These are phyloP conservation scores for Dactylellina cionopaga DNA, from an alignment of 2,329 filamentous ascomycete species.

Conservation along the genomic window DNA sequence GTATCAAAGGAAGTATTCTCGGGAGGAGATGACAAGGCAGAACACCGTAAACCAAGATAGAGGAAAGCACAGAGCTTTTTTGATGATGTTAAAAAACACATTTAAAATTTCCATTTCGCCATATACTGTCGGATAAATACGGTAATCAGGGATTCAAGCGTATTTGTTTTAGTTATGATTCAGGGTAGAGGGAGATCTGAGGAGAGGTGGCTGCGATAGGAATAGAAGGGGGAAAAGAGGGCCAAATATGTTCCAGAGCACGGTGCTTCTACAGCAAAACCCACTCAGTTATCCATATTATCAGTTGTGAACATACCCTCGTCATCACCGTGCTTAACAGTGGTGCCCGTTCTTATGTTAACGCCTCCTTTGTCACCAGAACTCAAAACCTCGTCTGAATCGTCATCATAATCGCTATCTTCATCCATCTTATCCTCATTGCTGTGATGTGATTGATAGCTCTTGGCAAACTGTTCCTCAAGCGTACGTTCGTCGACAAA, in stretches of 20 bases:
- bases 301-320: slow-evolving; percentile 72
- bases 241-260: slow-evolving; percentile 9
- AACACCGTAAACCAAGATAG: slow-evolving; percentile 37
- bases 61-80: slow-evolving; percentile 30
- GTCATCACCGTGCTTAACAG: slow-evolving; percentile 69
- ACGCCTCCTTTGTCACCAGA: slow-evolving; percentile 63
- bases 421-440: slow-evolving; percentile 69
- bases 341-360: slow-evolving; percentile 73
- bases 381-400: slow-evolving; percentile 61
- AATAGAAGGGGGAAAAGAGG: slow-evolving; percentile 1
- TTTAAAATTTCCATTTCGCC: slow-evolving; percentile 15
- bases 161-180: too few relatives aligned
- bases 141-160: not conserved
- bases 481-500: slow-evolving; percentile 98
- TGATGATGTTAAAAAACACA: slow-evolving; percentile 11
- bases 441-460: slow-evolving; percentile 63
- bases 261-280: not conserved
- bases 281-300: slow-evolving; percentile 71
- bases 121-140: slow-evolving; percentile 7
- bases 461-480: slow-evolving; percentile 82
- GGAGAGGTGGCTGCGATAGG: not conserved
- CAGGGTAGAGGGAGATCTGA: not conserved
- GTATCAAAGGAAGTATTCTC: slow-evolving; percentile 16
- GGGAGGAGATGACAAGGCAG: slow-evolving; percentile 29
- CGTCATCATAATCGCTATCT: slow-evolving; percentile 58